phyloP scores from a whole-genome alignment of 2,329 filamentous ascomycete genomes.

The Penicillium sp. region DNA sequence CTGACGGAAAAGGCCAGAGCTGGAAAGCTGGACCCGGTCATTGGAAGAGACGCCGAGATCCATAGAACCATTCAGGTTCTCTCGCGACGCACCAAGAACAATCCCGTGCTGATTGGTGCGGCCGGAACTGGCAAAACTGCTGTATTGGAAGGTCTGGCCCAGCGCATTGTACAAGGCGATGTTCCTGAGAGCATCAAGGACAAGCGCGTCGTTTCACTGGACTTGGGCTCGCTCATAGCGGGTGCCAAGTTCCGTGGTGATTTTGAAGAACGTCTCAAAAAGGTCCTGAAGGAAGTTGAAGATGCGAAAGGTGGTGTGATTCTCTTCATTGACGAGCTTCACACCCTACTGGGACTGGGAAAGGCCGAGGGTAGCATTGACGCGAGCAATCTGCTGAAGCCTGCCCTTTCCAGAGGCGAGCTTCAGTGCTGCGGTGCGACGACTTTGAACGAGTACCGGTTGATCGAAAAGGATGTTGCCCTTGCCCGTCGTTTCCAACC shows the following conservation, averaged over 20 bases:
- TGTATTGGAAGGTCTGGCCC: conserved; percentile 81
- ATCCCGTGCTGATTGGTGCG: conserved; percentile 86
- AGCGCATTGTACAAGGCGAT: conserved; percentile 84
- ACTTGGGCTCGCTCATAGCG: conserved; percentile 87
- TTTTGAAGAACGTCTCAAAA: conserved; percentile 90
- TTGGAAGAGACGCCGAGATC: conserved; percentile 86
- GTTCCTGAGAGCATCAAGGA: conserved; percentile 95
- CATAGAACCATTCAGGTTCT: conserved; percentile 91
- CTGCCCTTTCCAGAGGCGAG: conserved; percentile 84
- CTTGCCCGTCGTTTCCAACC: conserved; percentile 90
- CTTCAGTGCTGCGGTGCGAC: conserved; percentile 94
- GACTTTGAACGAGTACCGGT: conserved; percentile 83
- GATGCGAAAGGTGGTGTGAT: conserved; percentile 85
- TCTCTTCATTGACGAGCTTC: conserved; percentile 90
- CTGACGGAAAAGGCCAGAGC: conserved; percentile 77
- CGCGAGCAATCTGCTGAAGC: conserved; percentile 90
- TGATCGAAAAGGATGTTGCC: conserved; percentile 94
- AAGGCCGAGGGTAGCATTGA: conserved; percentile 97
- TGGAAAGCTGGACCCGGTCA: conserved; percentile 92
- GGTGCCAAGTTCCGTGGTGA: conserved; percentile 94
- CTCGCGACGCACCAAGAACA: conserved; percentile 90
- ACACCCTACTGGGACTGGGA: conserved; percentile 83
- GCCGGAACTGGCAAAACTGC: conserved; percentile 93
- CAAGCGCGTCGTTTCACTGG: conserved; percentile 80
- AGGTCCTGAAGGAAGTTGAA: conserved; percentile 84